These are phyloP conservation scores for Capsicum rhomboideum DNA, from an alignment of 257 asterid species.

Conservation along the genomic window DNA sequence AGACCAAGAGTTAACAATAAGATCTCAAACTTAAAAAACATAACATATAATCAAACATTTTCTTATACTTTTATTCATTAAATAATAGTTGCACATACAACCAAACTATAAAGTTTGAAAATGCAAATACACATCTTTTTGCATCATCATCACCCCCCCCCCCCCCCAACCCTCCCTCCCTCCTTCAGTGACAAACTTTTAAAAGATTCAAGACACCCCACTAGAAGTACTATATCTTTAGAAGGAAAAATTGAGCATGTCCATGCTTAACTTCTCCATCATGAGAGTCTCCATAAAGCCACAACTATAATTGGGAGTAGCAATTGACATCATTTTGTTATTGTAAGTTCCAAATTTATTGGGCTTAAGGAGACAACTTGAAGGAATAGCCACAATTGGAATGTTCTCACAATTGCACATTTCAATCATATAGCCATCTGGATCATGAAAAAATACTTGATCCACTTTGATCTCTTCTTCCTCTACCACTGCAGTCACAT, in stretches of 20 bases:
- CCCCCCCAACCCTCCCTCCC: too few species aligned
- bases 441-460: conserved; percentile 37
- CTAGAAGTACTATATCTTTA: background rate
- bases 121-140: background rate
- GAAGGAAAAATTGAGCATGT: conserved; percentile 29
- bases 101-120: background rate
- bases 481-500: conserved; percentile 17
- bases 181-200: background rate
- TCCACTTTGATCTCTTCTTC: conserved; percentile 27
- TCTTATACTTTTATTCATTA: background rate
- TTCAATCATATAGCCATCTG: conserved; percentile 38
- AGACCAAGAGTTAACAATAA: background rate
- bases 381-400: conserved; percentile 22
- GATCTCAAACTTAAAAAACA: background rate
- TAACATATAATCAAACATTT: background rate
- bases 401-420: conserved; percentile 30
- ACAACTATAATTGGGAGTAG: background rate
- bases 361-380: conserved; percentile 7
- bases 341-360: background rate
- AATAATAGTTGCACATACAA: background rate
- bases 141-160: background rate
- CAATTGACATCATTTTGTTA: background rate
- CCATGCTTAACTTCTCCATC: conserved; percentile 31
- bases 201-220: background rate
- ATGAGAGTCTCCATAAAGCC: conserved; percentile 16